Conservation (phyloP, 371 early-diverging fungal genomes). For the Nematocida homosporus region DNA sequence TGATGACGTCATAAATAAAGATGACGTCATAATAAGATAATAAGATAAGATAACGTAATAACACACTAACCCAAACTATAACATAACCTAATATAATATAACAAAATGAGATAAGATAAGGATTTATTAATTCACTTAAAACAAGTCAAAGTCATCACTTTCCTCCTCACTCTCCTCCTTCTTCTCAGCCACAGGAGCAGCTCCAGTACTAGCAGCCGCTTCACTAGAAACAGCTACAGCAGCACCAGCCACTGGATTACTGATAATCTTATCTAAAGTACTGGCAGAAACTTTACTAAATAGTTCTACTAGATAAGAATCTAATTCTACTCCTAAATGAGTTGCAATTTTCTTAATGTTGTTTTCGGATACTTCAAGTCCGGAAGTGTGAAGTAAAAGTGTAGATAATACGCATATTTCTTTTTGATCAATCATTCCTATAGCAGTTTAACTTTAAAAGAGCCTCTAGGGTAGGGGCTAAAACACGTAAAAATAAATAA, state of each 20-base stretch:
- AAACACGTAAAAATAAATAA: constrained; percentile 46
- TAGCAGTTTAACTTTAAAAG: constrained; percentile 58
- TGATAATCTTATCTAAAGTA: constrained; percentile 30
- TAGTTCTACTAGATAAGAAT: constrained; percentile 48
- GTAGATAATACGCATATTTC: constrained; percentile 55
- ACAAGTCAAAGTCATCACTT: constrained; percentile 49
- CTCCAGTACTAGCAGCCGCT: constrained; percentile 20
- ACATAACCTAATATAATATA: too few relatives aligned
- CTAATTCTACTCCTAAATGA: constrained; percentile 39
- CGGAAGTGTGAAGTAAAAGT: constrained; percentile 41
- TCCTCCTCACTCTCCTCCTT: constrained; percentile 52
- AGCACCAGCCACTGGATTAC: constrained; percentile 33
- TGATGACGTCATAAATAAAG: too few relatives aligned
- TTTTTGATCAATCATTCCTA: constrained; percentile 58
- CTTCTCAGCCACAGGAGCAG: constrained; percentile 12
- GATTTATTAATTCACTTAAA: constrained; percentile 12
- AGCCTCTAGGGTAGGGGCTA: constrained; percentile 44
- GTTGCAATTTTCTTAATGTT: constrained; percentile 31
- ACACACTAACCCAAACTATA: too few relatives aligned
- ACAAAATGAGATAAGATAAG: not conserved
- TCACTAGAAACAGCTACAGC: not conserved
- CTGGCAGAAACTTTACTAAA: constrained; percentile 40
- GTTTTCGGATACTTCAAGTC: constrained; percentile 24
- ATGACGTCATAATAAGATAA: too few relatives aligned
- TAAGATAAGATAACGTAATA: too few relatives aligned